Conservation (phyloP, 768 basidiomycete genomes). For the Lyophyllum atratum region DNA sequence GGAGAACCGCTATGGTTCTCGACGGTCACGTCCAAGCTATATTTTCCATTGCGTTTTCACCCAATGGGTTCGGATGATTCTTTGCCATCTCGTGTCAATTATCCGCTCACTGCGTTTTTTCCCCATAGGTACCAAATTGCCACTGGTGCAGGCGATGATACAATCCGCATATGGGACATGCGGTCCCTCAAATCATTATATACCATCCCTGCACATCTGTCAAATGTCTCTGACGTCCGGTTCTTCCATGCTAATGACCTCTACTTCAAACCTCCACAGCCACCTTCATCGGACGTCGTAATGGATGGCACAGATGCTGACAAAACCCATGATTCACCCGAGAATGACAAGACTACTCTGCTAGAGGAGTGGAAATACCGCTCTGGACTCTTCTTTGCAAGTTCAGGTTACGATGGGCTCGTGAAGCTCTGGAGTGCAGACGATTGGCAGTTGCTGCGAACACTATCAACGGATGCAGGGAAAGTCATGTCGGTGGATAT, state of each 20-base stretch:
- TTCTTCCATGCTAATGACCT: constrained; percentile 80
- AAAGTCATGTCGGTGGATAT: constrained; percentile 99
- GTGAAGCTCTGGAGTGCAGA: constrained; percentile 98
- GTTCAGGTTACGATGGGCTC: constrained; percentile 91
- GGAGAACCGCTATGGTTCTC: constrained; percentile 95
- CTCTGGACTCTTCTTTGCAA: constrained; percentile 90
- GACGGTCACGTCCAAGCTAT: constrained; percentile 97
- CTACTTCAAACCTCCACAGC: constrained; percentile 41
- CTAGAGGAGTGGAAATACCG: constrained; percentile 79
- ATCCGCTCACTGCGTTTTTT: constrained; percentile 12
- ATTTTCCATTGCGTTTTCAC: constrained; percentile 88
- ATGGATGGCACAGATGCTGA: constrained; percentile 52
- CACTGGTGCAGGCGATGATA: constrained; percentile 96
- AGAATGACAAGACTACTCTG: constrained; percentile 36
- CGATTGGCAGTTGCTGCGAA: constrained; percentile 92
- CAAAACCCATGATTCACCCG: constrained; percentile 36
- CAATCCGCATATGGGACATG: constrained; percentile 98
- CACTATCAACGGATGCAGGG: constrained; percentile 91
- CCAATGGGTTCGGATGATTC: constrained; percentile 77
- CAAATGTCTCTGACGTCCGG: constrained; percentile 92
- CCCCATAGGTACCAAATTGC: constrained; percentile 88
- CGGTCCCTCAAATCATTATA: constrained; percentile 90
- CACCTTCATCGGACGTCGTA: constrained; percentile 42
- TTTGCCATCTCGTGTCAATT: constrained; percentile 2
- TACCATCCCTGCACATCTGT: constrained; percentile 95